Evolutionary conservation across 148 eudicot genomes (phyloP), one percentile per base, ranked within the genome.

Genomic region (Gaultheria prostrata): DNA sequence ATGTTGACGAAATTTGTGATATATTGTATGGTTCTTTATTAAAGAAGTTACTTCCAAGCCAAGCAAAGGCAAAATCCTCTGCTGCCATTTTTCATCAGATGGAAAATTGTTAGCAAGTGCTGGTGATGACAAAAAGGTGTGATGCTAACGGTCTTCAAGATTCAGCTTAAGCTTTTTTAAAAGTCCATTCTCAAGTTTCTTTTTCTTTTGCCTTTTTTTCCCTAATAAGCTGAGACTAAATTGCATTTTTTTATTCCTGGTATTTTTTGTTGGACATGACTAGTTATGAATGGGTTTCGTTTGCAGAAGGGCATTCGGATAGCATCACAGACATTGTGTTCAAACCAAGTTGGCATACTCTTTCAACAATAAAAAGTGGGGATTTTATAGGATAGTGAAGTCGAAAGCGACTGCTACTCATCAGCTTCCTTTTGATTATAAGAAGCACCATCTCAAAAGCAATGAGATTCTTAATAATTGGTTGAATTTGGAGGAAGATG

Each of bases 61-160:
- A n/a, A n/a, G n/a, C 79, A 28, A 86, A 76, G 86, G 80, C 81
- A 86, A 89, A 84, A 14, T 92, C 28, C 81, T 84, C 70, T 85
- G 89, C 74, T 90, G 91, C 88, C 86, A 86, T 81, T 92, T 90
- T 72, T 90, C 92, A 59, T n/a, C 90, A 6, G 85, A 84, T 14
- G 94, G 94, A 15, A 87, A 80, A 65, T 61, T 85, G 17, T 81
- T 92, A 51, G 94, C 93, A 78, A 82, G 85, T 90, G 92, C 89
- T 79, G 93, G 94, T 26, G 87, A n/a, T n/a, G n/a, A n/a, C n/a
- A n/a, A n/a, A n/a, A n/a, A n/a, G n/a, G n/a, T n/a, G n/a, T n/a
- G n/a, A n/a, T n/a, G n/a, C n/a, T n/a, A n/a, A n/a, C n/a, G n/a
- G 35, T 72, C 13, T 1, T 80, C 32, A 71, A 57, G 48, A 24